A percentile compares a stretch with the other conserved stretches of the same genome.
These are phyloP conservation scores for Pseudogymnoascus sp. DNA, from an alignment of 2,329 filamentous ascomycete species.

Conservation along the genomic window DNA sequence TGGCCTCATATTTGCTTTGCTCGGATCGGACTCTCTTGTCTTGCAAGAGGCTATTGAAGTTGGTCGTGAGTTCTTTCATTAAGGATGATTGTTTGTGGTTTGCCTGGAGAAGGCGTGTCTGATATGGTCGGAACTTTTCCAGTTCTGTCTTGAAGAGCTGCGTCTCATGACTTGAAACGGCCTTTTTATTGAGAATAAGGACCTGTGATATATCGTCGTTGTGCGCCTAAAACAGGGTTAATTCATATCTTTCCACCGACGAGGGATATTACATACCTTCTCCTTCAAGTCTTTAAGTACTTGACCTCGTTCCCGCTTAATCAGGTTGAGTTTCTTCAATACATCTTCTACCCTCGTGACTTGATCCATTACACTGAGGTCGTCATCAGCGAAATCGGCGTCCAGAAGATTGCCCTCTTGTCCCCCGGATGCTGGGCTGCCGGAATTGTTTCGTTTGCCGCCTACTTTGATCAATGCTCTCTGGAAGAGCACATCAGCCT, in stretches of 20 bases:
- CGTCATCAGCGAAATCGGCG: conserved; percentile 78
- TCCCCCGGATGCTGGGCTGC: conserved; percentile 48
- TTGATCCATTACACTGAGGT: conserved; percentile 78
- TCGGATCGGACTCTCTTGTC: conserved; percentile 91
- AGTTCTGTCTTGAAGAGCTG: conserved; percentile 92
- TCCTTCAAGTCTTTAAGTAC: conserved; percentile 96
- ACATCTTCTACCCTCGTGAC: conserved; percentile 84
- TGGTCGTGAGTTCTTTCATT: conserved; percentile 87
- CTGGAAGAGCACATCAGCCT: conserved; percentile 84
- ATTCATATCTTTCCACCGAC: neutral
- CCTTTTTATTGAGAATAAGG: conserved; percentile 95
- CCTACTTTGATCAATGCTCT: conserved; percentile 75
- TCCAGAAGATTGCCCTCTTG: conserved; percentile 78
- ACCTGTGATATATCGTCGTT: conserved; percentile 97
- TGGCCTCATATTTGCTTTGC: conserved; percentile 88
- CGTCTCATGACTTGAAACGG: conserved; percentile 82
- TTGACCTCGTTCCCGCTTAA: conserved; percentile 86
- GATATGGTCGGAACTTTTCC: conserved; percentile 94
- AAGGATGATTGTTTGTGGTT: conserved; percentile 91
- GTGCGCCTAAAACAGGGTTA: conserved; percentile 57
- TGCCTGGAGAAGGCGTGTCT: conserved; percentile 83
- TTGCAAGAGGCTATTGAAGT: conserved; percentile 81
- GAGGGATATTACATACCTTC: conserved; percentile 55
- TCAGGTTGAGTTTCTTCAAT: conserved; percentile 80
- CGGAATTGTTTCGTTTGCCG: conserved; percentile 48